Base-by-base conservation (phyloP, 192 early-diverging fungal genomes). In the Tieghemiomyces parasiticus region DNA sequence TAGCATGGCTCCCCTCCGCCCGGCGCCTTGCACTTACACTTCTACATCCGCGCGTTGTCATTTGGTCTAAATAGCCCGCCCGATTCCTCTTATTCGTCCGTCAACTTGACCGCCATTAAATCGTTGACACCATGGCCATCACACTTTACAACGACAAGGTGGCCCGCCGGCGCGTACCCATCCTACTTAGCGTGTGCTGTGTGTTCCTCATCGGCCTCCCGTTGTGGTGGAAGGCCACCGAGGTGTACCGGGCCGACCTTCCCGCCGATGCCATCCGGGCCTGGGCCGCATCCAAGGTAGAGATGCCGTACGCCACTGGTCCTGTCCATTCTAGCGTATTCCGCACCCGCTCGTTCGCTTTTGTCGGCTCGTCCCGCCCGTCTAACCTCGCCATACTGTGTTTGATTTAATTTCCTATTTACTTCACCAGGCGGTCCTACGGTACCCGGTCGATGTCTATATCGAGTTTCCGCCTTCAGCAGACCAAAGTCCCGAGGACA, bases 221-320 rank as follows among this genome's bases (percentile, higher is more conserved):
- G 2, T 50, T 75, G 10, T 75, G 73, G 73, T 75, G 73, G 73
- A 69, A 66, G 4, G 68, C 67, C 14, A 75, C 73, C 4, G 67
- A 63, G 35, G 73, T 75, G 0, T 75, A 75, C 46, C 73, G 73
- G 35, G 73, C 73, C 16, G 61, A 64, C 0, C 55, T 75, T 25
- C 73, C 73, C 26, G 19, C 30, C 0, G 26, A 20, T 2, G 26
- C 26, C 26, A 52, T 52, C 16, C 24, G 50, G 24, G 50, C 26
- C 30, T 25, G 19, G 12, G 30, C 20, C 16, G 16, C 12, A 52
- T 52, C 14, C 16, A 24, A 14, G 2, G 30, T n/a, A 52, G 50
- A 13, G 16, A 8, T 52, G 24, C 50, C 2, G 24, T 24, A 52
- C 16, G 20, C 6, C 13, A 24, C 14, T 25, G 2, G 14, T 8